Base-by-base conservation (phyloP, 768 basidiomycete species). In the Trametes cubensis region DNA sequence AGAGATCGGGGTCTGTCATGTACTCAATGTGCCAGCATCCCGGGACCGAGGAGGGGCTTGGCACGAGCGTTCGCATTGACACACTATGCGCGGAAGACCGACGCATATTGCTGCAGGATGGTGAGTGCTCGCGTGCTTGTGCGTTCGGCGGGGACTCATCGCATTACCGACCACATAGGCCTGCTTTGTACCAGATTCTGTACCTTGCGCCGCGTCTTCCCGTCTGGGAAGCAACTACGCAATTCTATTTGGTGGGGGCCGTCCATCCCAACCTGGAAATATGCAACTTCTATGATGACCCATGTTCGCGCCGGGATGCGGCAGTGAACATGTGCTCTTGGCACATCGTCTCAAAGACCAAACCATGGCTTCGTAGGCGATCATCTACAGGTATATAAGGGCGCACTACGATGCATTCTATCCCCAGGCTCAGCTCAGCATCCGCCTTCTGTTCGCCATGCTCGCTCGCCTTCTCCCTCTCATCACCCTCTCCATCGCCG, bases 381-480 rank as follows among this genome's bases (percentile, higher is more conserved):
- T 0, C 28, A 13, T 34, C 41, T 13, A 15, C 25, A 5, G 13
- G 48, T 51, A 44, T 58, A 58, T 49, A 51, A 44, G n/a, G 26
- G 11, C 11, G 20, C 18, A 25, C 25, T 23, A 6, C n/a, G 34
- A 15, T 1, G 14, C 39, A 25, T 17, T 3, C 15, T 7, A 17
- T 28, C 48, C 39, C 48, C 49, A 49, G 48, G 51, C 57, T 20
- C 57, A 39, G 57, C 57, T 42, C 48, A 58, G 41, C 57, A 58
- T 58, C 48, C 49, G 39, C 57, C 40, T 11, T 20, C 41, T 17
- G 25, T 44, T 39, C 49, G 57, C 39, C 48, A 58, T 58, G 57
- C 49, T 58, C 48, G 49, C 48, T 44, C 47, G 25, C 57, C 48
- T 58, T 50, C 48, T 58, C 6, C 48, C 57, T 17, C 17, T 58